These are phyloP conservation scores for Diaporthe amygdali DNA, from an alignment of 2,329 filamentous ascomycete species.

Conservation along the genomic window DNA sequence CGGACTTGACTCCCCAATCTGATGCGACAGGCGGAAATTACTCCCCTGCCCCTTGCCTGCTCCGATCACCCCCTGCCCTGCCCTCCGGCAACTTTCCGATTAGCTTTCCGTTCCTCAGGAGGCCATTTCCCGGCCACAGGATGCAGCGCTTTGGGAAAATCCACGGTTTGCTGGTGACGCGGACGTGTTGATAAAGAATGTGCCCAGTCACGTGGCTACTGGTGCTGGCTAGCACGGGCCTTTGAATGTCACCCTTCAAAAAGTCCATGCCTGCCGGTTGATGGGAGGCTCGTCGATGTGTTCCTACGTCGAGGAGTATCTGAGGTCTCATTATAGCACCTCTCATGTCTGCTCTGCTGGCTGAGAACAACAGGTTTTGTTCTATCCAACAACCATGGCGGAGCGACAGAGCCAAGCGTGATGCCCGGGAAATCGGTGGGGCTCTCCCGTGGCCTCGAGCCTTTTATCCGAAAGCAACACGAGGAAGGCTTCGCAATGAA, in stretches of 20 bases:
- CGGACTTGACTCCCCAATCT: slow-evolving; percentile 10
- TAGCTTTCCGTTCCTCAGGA: background rate
- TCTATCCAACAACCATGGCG: background rate
- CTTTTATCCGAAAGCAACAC: background rate
- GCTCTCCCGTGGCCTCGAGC: background rate
- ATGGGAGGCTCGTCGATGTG: background rate
- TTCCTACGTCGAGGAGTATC: background rate
- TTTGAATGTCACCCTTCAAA: background rate
- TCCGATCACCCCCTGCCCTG: background rate
- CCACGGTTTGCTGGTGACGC: background rate
- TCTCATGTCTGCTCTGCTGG: background rate
- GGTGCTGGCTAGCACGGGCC: background rate
- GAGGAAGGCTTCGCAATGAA: background rate
- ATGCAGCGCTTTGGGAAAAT: background rate
- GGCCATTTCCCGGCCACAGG: background rate
- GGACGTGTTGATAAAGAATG: background rate
- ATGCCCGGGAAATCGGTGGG: background rate
- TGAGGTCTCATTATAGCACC: background rate
- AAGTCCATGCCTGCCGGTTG: background rate
- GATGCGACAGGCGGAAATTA: slow-evolving; percentile 17
- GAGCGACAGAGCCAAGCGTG: background rate
- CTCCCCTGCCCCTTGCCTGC: slow-evolving; percentile 1
- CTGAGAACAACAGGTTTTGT: background rate
- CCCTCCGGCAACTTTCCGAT: slow-evolving; percentile 13
- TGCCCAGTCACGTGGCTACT: background rate